Evolutionary conservation across 345 rosid species (phyloP).

Genomic region (Eutrema japonicum): DNA sequence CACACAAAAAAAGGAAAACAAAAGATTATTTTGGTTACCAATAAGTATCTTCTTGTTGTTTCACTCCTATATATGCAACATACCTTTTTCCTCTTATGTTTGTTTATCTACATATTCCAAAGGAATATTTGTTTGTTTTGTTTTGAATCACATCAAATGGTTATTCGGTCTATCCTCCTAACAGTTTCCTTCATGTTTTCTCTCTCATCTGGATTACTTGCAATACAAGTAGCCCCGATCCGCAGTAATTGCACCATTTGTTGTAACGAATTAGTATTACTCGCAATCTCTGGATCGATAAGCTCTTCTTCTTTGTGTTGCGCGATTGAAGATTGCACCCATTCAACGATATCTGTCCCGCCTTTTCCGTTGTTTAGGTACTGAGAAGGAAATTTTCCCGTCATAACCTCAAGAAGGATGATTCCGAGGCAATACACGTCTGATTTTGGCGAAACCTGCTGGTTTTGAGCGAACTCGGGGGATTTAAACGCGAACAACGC

Average conservation of each 20-base stretch:
- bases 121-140: neutral
- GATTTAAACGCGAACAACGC: constrained; percentile 61
- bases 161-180: constrained; percentile 57
- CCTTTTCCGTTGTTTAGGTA: constrained; percentile 59
- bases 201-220: constrained; percentile 54
- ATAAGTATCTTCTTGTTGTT: neutral
- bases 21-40: neutral
- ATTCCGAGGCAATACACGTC: constrained; percentile 83
- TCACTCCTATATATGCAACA: constrained; percentile 1
- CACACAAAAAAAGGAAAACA: neutral
- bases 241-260: constrained; percentile 57
- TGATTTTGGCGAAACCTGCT: constrained; percentile 60
- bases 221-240: constrained; percentile 65
- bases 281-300: constrained; percentile 70
- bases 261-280: constrained; percentile 37
- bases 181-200: constrained; percentile 56
- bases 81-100: constrained; percentile 27
- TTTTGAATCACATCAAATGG: constrained; percentile 26
- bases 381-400: constrained; percentile 77
- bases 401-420: constrained; percentile 68
- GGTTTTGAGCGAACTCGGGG: constrained; percentile 56
- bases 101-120: constrained; percentile 27
- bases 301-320: constrained; percentile 55
- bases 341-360: constrained; percentile 61
- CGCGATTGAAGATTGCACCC: constrained; percentile 54